Percentiles rank a stretch among this genome's conserved stretches.
These are phyloP conservation scores for Vaccinium corymbosum DNA, from an alignment of 148 eudicot genomes.

Conservation along the genomic window DNA sequence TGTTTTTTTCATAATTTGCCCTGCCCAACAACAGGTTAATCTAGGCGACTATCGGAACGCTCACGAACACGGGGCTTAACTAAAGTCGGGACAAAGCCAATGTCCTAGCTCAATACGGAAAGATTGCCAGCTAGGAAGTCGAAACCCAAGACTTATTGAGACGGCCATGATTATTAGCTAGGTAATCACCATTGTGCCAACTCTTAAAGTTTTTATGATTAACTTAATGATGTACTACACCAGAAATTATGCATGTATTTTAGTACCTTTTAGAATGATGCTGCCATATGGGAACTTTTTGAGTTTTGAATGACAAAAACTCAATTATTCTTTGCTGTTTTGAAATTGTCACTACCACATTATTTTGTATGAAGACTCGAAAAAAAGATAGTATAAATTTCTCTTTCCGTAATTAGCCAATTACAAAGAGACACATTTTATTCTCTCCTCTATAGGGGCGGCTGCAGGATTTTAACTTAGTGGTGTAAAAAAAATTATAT, in stretches of 20 bases:
- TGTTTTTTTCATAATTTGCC: too few relatives aligned
- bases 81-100: neutral
- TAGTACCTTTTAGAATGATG: neutral
- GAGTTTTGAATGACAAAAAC: neutral
- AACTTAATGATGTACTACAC: neutral
- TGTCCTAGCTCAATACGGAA: neutral
- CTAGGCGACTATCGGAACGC: neutral
- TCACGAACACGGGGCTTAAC: neutral
- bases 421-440: too few relatives aligned
- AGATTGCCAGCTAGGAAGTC: neutral
- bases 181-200: neutral
- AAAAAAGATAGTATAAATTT: too few relatives aligned
- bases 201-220: neutral
- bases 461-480: too few relatives aligned
- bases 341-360: neutral
- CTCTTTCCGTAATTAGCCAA: neutral
- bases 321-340: neutral
- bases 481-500: too few relatives aligned
- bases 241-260: neutral
- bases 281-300: neutral
- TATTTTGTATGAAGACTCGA: neutral
- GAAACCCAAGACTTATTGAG: neutral
- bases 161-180: neutral
- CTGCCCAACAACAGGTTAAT: neutral
- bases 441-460: too few relatives aligned